phyloP scores from a whole-genome alignment of 495 filamentous ascomycete genomes.

The Penicillium diatomitis region DNA sequence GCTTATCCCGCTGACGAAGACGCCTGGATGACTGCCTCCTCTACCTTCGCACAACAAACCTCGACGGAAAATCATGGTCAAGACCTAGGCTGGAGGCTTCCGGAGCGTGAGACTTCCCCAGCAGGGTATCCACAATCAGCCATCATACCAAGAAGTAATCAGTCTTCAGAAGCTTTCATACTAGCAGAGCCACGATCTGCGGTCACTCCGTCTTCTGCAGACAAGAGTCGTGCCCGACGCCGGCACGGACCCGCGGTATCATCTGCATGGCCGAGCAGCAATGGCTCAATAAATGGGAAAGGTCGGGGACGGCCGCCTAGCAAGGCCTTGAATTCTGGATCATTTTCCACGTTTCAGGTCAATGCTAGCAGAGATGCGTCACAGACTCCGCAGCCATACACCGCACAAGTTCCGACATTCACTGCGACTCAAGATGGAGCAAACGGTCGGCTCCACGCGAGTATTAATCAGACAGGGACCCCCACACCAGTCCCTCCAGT shows the following conservation, averaged over 20 bases:
- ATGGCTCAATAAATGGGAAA: conserved; percentile 59
- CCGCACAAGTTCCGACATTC: conserved; percentile 21
- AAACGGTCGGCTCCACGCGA: conserved; percentile 9
- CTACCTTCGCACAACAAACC: conserved; percentile 22
- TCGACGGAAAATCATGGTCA: conserved; percentile 23
- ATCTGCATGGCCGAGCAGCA: conserved; percentile 80
- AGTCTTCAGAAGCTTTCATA: conserved; percentile 39
- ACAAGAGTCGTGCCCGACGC: conserved; percentile 49
- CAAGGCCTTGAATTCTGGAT: conserved; percentile 62
- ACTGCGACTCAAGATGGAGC: conserved; percentile 18
- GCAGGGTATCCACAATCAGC: conserved; percentile 73
- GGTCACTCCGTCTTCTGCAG: conserved; percentile 47
- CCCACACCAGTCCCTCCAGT: conserved; percentile 20
- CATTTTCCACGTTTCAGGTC: conserved; percentile 80
- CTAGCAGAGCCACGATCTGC: conserved; percentile 60
- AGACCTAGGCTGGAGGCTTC: conserved; percentile 40
- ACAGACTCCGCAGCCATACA: conserved; percentile 17
- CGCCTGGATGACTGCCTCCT: conserved; percentile 45
- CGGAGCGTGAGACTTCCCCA: conserved; percentile 47
- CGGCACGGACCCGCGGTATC: conserved; percentile 93
- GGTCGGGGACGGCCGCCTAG: conserved; percentile 78
- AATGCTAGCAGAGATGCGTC: conserved; percentile 44
- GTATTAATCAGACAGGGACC: conserved; percentile 17
- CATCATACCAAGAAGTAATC: conserved; percentile 52
- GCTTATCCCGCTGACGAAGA: conserved; percentile 51